Percentiles rank a stretch among this genome's conserved stretches.
Evolutionary conservation across 345 rosid species (phyloP).

Genomic region (Iberis pinnata): DNA sequence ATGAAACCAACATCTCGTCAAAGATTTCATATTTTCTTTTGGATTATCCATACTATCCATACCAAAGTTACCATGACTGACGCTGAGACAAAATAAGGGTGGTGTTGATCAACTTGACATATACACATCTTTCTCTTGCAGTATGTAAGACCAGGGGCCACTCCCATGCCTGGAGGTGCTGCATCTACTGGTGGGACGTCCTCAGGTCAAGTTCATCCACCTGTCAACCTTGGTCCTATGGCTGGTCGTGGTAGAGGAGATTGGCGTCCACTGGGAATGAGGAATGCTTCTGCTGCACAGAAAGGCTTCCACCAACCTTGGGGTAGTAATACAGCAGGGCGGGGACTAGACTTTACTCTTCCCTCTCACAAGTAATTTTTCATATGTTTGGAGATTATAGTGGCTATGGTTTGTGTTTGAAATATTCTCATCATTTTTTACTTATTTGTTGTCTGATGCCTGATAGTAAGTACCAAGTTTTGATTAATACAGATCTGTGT

Average conservation of each 20-base stretch:
- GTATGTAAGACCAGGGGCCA: conserved; percentile 98
- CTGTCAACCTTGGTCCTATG: conserved; percentile 44
- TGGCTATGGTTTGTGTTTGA: conserved; percentile 5
- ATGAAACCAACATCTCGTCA: conserved; percentile 8
- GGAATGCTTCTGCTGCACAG: conserved; percentile 59
- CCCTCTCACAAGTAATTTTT: conserved; percentile 92
- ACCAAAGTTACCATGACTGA: conserved; percentile 5
- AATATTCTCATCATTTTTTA: conserved; percentile 1
- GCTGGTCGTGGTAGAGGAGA: conserved; percentile 96
- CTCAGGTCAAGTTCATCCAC: conserved; percentile 78
- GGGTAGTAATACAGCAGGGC: conserved; percentile 61
- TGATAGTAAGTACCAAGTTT: neutral
- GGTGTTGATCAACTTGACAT: conserved; percentile 24
- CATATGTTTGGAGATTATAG: conserved; percentile 14
- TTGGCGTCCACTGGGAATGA: conserved; percentile 75
- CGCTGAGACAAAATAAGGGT: conserved; percentile 4
- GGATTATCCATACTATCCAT: conserved; percentile 8
- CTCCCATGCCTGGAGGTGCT: conserved; percentile 64
- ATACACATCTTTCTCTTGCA: conserved; percentile 42
- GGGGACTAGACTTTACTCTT: conserved; percentile 86
- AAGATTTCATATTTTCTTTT: conserved; percentile 9
- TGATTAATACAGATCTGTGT: neutral
- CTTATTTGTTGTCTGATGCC: neutral
- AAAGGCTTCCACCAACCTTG: conserved; percentile 69
- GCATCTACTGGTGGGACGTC: conserved; percentile 53